Conservation (phyloP, 2,329 filamentous ascomycete species). For the Phoma herbarum region DNA sequence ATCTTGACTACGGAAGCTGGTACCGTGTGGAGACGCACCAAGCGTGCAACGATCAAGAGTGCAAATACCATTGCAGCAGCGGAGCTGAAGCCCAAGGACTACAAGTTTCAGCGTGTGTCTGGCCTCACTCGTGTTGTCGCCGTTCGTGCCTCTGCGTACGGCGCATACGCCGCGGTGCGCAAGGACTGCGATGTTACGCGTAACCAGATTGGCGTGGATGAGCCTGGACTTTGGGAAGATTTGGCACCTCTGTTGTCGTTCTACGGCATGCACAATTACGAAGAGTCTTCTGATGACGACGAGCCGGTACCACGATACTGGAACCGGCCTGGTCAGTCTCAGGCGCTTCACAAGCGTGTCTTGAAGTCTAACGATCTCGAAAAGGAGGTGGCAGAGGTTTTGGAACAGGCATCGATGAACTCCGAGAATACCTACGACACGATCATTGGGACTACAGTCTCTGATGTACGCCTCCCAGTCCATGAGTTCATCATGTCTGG, state of each 20-base stretch:
- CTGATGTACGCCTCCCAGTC: conserved; percentile 76
- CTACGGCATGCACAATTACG: conserved; percentile 61
- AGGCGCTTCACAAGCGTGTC: conserved; percentile 64
- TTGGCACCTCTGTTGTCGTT: conserved; percentile 75
- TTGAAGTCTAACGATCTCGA: conserved; percentile 73
- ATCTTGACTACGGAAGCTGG: conserved; percentile 93
- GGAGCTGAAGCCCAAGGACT: conserved; percentile 79
- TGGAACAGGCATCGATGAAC: conserved; percentile 42
- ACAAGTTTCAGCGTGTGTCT: conserved; percentile 92
- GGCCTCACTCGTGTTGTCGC: conserved; percentile 84
- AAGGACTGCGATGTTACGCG: conserved; percentile 84
- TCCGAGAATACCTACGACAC: conserved; percentile 57
- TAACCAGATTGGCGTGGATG: conserved; percentile 71
- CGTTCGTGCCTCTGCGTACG: conserved; percentile 87
- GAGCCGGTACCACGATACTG: conserved; percentile 59
- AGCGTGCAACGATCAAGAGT: conserved; percentile 81
- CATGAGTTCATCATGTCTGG: conserved; percentile 83
- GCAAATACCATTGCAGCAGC: conserved; percentile 58
- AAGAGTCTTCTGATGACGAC: conserved; percentile 55
- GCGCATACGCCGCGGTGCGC: conserved; percentile 86
- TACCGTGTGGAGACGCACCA: conserved; percentile 89
- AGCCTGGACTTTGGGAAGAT: conserved; percentile 77
- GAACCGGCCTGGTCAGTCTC: conserved; percentile 58
- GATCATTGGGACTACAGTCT: conserved; percentile 63
- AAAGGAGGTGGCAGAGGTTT: conserved; percentile 64